Evolutionary conservation across 176 grass and related monocot species (phyloP).

Genomic region (Ampelocalamus luodianensis): DNA sequence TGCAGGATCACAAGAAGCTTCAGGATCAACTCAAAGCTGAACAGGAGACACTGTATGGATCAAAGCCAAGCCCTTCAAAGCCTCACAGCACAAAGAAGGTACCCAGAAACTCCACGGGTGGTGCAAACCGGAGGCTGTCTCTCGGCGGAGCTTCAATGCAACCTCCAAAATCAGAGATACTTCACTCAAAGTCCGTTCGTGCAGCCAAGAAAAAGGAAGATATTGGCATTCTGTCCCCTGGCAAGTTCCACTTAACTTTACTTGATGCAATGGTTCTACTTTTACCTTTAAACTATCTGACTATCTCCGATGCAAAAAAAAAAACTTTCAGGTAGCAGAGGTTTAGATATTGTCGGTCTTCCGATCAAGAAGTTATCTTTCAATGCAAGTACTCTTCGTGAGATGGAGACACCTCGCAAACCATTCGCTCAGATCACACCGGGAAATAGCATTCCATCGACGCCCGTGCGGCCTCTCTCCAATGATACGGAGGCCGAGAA

Average conservation of each 20-base stretch:
- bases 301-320: not conserved
- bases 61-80: slow-evolving; percentile 81
- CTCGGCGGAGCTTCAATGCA: slow-evolving; percentile 50
- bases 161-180: slow-evolving; percentile 45
- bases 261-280: not conserved
- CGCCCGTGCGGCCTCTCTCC: slow-evolving; percentile 28
- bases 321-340: slow-evolving; percentile 53
- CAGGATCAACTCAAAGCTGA: slow-evolving; percentile 73
- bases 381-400: slow-evolving; percentile 49
- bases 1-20: slow-evolving; percentile 77
- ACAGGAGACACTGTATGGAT: slow-evolving; percentile 69
- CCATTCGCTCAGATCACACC: slow-evolving; percentile 60
- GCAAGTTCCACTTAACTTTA: slow-evolving; percentile 42
- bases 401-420: slow-evolving; percentile 49
- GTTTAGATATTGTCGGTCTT: slow-evolving; percentile 48
- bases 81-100: slow-evolving; percentile 58
- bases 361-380: slow-evolving; percentile 61
- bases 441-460: slow-evolving; percentile 35
- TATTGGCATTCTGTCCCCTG: slow-evolving; percentile 52
- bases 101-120: slow-evolving; percentile 28
- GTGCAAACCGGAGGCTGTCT: slow-evolving; percentile 54
- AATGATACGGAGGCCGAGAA: slow-evolving; percentile 52
- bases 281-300: not conserved
- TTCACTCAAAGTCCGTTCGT: slow-evolving; percentile 48
- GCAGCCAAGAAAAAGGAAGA: slow-evolving; percentile 54